Percentiles rank a stretch among this genome's conserved stretches.
Conservation (phyloP, 2,329 filamentous ascomycete genomes). For the Zelopaecilomyces penicillatus region DNA sequence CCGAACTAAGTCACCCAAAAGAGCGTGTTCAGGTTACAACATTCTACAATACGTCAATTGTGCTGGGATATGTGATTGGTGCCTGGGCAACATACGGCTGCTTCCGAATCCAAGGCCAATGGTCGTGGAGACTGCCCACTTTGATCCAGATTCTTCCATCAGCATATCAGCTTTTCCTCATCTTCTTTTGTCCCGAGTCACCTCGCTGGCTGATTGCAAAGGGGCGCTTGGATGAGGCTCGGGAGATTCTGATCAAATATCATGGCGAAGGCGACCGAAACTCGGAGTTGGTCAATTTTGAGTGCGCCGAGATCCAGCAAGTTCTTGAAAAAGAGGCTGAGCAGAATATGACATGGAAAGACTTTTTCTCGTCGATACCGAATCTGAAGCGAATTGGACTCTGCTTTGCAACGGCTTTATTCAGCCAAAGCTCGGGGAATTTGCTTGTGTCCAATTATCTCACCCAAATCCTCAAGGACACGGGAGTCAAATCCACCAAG, state of each 20-base stretch:
- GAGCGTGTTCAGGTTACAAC: slow-evolving; percentile 30
- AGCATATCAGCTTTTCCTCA: slow-evolving; percentile 31
- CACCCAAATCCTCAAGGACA: slow-evolving; percentile 30
- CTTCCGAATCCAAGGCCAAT: slow-evolving; percentile 20
- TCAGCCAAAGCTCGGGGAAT: slow-evolving; percentile 34
- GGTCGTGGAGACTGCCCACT: slow-evolving; percentile 46
- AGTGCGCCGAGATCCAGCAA: slow-evolving; percentile 6
- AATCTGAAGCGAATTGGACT: slow-evolving; percentile 33
- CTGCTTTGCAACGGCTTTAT: slow-evolving; percentile 31
- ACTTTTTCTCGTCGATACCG: slow-evolving; percentile 29
- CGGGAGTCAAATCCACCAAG: slow-evolving; percentile 26
- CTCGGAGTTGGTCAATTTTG: slow-evolving; percentile 13
- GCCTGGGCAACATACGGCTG: slow-evolving; percentile 29
- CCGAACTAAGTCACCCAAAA: slow-evolving; percentile 33
- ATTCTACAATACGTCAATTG: slow-evolving; percentile 34
- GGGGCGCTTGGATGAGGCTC: slow-evolving; percentile 41
- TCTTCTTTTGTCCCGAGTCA: slow-evolving; percentile 48
- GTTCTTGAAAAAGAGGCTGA: slow-evolving; percentile 7
- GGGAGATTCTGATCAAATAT: slow-evolving; percentile 41
- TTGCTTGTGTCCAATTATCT: slow-evolving; percentile 35
- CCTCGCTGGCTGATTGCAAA: slow-evolving; percentile 50
- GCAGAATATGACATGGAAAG: slow-evolving; percentile 33
- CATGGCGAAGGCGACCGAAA: slow-evolving; percentile 39
- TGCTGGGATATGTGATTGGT: slow-evolving; percentile 28
- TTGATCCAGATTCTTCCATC: slow-evolving; percentile 42